Evolutionary conservation across 164 flowering plant genomes (phyloP).

Genomic region (Vitis riparia): DNA sequence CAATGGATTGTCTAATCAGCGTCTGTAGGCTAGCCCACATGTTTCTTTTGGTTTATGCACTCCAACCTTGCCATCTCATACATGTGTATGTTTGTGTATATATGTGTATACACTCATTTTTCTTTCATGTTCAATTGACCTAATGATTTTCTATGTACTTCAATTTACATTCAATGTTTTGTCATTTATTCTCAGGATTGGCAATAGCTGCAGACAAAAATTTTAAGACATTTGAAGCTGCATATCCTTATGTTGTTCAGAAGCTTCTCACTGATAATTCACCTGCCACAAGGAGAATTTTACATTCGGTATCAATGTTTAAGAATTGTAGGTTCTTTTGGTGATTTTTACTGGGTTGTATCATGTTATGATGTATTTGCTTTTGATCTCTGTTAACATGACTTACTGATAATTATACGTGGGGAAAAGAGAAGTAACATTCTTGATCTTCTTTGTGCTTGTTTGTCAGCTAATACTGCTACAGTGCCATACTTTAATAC

Average conservation of each 20-base stretch:
- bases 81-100: background rate
- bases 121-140: background rate
- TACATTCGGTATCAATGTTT: slow-evolving; percentile 63
- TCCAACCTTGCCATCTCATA: too few relatives aligned
- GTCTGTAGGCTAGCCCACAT: background rate
- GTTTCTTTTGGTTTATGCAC: too few relatives aligned
- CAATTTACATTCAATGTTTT: background rate
- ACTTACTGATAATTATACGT: too few relatives aligned
- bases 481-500: background rate
- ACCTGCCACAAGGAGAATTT: slow-evolving; percentile 62
- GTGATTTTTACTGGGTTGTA: background rate
- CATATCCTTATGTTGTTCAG: slow-evolving; percentile 86
- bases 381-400: background rate
- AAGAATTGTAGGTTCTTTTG: background rate
- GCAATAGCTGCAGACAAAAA: slow-evolving; percentile 83
- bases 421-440: too few relatives aligned
- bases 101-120: background rate
- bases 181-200: slow-evolving; percentile 54
- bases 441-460: too few relatives aligned
- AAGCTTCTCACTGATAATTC: slow-evolving; percentile 93
- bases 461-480: too few relatives aligned
- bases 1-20: background rate
- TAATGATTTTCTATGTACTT: background rate
- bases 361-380: background rate
- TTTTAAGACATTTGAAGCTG: slow-evolving; percentile 94